Base-by-base conservation (phyloP, 495 filamentous ascomycete genomes). In the Aspergillus kassunensis region DNA sequence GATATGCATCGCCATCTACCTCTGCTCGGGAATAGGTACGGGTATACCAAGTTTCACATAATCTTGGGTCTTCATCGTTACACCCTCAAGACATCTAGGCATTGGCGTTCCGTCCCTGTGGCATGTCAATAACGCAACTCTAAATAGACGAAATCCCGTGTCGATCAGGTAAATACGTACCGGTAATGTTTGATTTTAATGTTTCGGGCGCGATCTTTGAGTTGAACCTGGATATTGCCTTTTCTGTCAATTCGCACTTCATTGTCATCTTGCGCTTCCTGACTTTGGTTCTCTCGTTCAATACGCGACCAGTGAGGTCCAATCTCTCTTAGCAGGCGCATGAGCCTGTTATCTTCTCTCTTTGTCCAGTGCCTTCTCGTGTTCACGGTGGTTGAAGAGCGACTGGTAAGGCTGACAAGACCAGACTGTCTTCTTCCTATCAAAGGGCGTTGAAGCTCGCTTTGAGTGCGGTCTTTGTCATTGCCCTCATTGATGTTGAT, bases 151-250 rank as follows among this genome's bases (percentile, higher is more conserved):
- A 19, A 36, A 19, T 47, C 5, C 7, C 7, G 39, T 16, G 41
- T 42, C 21, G 11, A 15, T 5, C 20, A 23, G 43, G 16, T n/a
- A n/a, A 13, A 36, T 54, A 57, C 58, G 3, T 59, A 67, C 66
- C 57, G 56, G 10, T 49, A 19, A 39, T 40, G 61, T 23, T 40
- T 48, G 6, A 56, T 55, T 29, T 61, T 56, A n/a, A 93, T 60
- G 49, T 90, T 95, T 21, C 89, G 69, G 2, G 90, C 90, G 51
- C 89, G 89, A 58, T 93, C 90, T 62, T 93, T 93, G 7, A 91
- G 62, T 55, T 91, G 84, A 0, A 90, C 85, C 58, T 91, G 86
- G 6, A 33, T n/a, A n/a, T 33, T 33, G 23, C 83, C 85, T 11
- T 88, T 78, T 41, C 87, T 81, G 45, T 83, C 83, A 15, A 68